Base-by-base conservation (phyloP, 2,329 filamentous ascomycete genomes). In the Emergomyces orientalis region DNA sequence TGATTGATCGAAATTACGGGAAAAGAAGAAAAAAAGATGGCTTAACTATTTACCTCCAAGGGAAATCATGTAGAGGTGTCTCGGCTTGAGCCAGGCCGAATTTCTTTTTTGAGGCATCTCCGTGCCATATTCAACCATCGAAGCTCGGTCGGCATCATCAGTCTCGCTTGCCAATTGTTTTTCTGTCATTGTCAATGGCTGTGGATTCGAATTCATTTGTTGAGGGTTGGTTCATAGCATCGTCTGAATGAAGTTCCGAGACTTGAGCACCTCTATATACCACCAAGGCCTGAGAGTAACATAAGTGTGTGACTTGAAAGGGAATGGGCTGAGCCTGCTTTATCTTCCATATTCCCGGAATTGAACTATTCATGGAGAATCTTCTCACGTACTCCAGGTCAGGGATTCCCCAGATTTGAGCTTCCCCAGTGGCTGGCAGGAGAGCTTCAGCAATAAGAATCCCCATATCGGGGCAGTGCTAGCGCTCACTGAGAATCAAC, bases 31-130 rank as follows among this genome's bases (percentile, higher is more conserved):
- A 32, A 3, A 32, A 32, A 7, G 32, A 3, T 32, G 32, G 3
- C 14, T 17, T 51, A 22, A 47, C 45, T 32, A 60, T n/a, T 59
- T 37, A 59, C 56, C 56, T 59, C 55, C 56, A 45, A 59, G 37
- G 5, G 56, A 39, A 45, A 59, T 59, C 56, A 59, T 43, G 14
- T 59, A 59, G 0, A 59, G 54, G 59, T 60, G 57, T 11, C 25
- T 51, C 11, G 47, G 22, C 47, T 51, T 51, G 25, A 51, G 47
- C 47, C 47, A 51, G 47, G 25, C 47, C 11, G 47, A 51, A 17
- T 51, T 22, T 17, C 47, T 6, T 51, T 51, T 51, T 14, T 27
- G 47, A 27, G 47, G 47, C 1, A 27, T 13, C 47, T 27, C 47
- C 13, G 13, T 27, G 47, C 22, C 47, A 51, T 51, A 1, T 51